phyloP scores from a whole-genome alignment of 31 red algal genomes.

The Asparagopsis taxiformis region DNA sequence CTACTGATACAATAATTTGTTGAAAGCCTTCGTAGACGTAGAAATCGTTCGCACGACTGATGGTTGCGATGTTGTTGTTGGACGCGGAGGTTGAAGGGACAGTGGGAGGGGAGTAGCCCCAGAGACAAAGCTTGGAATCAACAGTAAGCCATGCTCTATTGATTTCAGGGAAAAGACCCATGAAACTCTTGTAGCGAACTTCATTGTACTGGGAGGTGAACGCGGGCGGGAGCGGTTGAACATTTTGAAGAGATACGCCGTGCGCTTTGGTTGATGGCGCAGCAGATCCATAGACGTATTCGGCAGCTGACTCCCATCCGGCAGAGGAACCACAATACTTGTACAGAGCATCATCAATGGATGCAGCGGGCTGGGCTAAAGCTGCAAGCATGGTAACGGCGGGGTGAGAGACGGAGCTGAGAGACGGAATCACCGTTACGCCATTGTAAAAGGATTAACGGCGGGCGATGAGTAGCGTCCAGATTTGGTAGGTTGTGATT shows the following conservation, averaged over 20 bases:
- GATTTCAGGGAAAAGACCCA: conserved; percentile 93
- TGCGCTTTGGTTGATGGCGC: neutral
- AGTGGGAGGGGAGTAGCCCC: conserved; percentile 61
- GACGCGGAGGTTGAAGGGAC: neutral
- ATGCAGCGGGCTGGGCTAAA: neutral
- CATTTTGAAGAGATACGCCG: neutral
- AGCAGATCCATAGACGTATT: conserved; percentile 6
- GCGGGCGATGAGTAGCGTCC: too few relatives aligned
- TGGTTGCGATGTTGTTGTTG: neutral
- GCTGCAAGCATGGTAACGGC: neutral
- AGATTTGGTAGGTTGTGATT: too few relatives aligned
- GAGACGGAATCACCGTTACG: too few relatives aligned
- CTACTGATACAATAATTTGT: conserved; percentile 89
- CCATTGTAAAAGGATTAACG: too few relatives aligned
- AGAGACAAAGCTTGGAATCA: conserved; percentile 87
- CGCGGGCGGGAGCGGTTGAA: conserved; percentile 40
- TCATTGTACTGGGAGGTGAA: conserved; percentile 59
- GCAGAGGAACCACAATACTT: conserved; percentile 6
- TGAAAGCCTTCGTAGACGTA: conserved; percentile 80
- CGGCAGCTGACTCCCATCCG: conserved; percentile 27
- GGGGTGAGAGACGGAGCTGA: too few relatives aligned
- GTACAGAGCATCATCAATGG: conserved; percentile 11
- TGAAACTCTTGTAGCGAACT: conserved; percentile 76
- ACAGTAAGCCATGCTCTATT: conserved; percentile 87
- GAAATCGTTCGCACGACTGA: conserved; percentile 69